Evolutionary conservation across 2,329 filamentous ascomycete genomes (phyloP).

Genomic region (Eutypella sp.): DNA sequence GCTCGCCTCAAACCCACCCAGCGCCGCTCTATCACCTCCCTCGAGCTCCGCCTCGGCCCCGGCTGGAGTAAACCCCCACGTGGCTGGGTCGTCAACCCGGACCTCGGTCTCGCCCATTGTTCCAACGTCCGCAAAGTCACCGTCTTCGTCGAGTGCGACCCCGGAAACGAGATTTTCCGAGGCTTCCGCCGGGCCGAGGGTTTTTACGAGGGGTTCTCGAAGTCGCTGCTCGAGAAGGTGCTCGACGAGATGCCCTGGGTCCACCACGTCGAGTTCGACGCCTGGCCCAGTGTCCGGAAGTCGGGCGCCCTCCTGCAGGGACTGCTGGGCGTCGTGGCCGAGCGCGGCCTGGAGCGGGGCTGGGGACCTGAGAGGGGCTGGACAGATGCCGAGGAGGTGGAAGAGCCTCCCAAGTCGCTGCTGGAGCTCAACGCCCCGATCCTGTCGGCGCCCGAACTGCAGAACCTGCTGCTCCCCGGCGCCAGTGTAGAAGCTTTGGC

Average conservation of each 20-base stretch:
- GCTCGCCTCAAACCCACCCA: slow-evolving; percentile 59
- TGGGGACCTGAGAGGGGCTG: slow-evolving; percentile 68
- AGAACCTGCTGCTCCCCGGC: slow-evolving; percentile 18
- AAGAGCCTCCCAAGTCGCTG: slow-evolving; percentile 18
- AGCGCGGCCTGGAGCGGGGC: slow-evolving; percentile 46
- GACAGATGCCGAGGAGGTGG: slow-evolving; percentile 48
- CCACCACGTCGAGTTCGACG: slow-evolving; percentile 63
- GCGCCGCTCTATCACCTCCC: slow-evolving; percentile 53
- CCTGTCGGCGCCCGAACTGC: slow-evolving; percentile 7
- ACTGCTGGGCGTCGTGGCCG: slow-evolving; percentile 48
- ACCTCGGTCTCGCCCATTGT: slow-evolving; percentile 60
- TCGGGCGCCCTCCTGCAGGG: slow-evolving; percentile 59
- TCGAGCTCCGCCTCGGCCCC: slow-evolving; percentile 68
- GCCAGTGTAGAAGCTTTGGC: slow-evolving; percentile 12
- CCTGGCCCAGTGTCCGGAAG: slow-evolving; percentile 60
- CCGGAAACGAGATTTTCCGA: slow-evolving; percentile 60
- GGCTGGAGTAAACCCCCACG: slow-evolving; percentile 67
- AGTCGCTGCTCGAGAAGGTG: slow-evolving; percentile 51
- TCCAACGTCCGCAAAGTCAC: slow-evolving; percentile 52
- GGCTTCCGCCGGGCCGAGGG: slow-evolving; percentile 62
- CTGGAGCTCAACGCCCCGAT: slow-evolving; percentile 19
- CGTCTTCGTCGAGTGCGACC: slow-evolving; percentile 69
- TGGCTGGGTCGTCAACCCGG: slow-evolving; percentile 63
- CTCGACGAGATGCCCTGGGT: slow-evolving; percentile 53
- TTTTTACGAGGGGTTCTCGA: slow-evolving; percentile 66